Conservation (phyloP, 768 basidiomycete species). For the Solioccasus polychromus region DNA sequence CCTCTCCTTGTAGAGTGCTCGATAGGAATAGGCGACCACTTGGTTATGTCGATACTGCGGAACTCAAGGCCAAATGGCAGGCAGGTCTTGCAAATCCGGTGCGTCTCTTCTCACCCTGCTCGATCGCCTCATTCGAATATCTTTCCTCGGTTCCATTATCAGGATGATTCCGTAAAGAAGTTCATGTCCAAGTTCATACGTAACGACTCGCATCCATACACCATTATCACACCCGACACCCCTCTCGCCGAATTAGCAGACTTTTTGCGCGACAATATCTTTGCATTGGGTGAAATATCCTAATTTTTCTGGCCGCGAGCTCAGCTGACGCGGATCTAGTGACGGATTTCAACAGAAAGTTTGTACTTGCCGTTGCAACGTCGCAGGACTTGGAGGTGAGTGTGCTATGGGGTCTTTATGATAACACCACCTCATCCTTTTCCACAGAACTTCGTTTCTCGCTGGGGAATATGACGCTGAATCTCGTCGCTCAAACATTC, state of each 20-base stretch:
- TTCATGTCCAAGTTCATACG: conserved; percentile 79
- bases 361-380: conserved; percentile 80
- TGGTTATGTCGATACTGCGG: conserved; percentile 80
- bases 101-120: conserved; percentile 23
- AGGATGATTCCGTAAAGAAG: conserved; percentile 69
- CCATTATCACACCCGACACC: conserved; percentile 76
- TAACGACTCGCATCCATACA: conserved; percentile 61
- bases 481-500: too few relatives aligned
- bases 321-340: conserved; percentile 44
- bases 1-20: conserved; percentile 56
- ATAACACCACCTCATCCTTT: not conserved
- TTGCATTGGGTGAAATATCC: conserved; percentile 63
- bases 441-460: conserved; percentile 29
- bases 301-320: not conserved
- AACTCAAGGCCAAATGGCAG: conserved; percentile 77
- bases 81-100: conserved; percentile 69
- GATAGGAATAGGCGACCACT: conserved; percentile 69
- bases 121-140: not conserved
- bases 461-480: conserved; percentile 21
- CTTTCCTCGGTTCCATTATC: not conserved
- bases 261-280: conserved; percentile 70
- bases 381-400: conserved; percentile 61
- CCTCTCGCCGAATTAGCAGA: conserved; percentile 77
- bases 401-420: not conserved
- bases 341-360: conserved; percentile 78